phyloP scores from a whole-genome alignment of 441 rosid genomes.

The Capsella rubella region DNA sequence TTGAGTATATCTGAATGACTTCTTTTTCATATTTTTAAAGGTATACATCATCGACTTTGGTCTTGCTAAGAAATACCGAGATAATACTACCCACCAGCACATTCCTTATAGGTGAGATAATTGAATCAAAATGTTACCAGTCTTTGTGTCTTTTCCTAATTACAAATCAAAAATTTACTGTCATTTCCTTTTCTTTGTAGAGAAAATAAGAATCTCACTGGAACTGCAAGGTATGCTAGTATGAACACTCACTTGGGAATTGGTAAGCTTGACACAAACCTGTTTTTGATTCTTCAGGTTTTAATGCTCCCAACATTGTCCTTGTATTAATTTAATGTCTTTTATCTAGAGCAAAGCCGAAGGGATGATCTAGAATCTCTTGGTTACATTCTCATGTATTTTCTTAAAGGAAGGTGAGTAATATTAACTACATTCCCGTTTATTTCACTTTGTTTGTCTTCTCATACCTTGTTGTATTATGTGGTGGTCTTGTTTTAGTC shows the following conservation, averaged over 20 bases:
- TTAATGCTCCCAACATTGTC: not conserved
- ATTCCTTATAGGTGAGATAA: conserved; percentile 87
- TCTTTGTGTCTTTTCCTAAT: not conserved
- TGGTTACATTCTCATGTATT: conserved; percentile 97
- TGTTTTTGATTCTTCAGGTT: not conserved
- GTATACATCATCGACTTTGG: conserved; percentile 97
- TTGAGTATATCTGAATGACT: not conserved
- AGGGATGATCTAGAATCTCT: conserved; percentile 98
- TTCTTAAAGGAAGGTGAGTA: conserved; percentile 89
- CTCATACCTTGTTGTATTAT: conserved; percentile 22
- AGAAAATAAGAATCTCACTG: conserved; percentile 95
- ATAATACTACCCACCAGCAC: conserved; percentile 89
- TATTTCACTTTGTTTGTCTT: conserved; percentile 26
- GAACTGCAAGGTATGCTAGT: conserved; percentile 99
- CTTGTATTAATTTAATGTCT: conserved; percentile 3
- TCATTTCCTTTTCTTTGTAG: conserved; percentile 51
- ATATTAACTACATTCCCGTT: conserved; percentile 19
- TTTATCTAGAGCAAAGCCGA: conserved; percentile 89
- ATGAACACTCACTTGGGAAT: conserved; percentile 99
- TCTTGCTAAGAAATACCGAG: conserved; percentile 95
- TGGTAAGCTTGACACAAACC: conserved; percentile 53
- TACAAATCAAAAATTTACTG: not conserved
- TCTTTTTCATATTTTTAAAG: conserved; percentile 43
- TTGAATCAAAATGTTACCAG: not conserved
- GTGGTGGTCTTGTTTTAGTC: conserved; percentile 52